phyloP scores from a whole-genome alignment of 2,329 filamentous ascomycete genomes.

The Neonectria punicea region DNA sequence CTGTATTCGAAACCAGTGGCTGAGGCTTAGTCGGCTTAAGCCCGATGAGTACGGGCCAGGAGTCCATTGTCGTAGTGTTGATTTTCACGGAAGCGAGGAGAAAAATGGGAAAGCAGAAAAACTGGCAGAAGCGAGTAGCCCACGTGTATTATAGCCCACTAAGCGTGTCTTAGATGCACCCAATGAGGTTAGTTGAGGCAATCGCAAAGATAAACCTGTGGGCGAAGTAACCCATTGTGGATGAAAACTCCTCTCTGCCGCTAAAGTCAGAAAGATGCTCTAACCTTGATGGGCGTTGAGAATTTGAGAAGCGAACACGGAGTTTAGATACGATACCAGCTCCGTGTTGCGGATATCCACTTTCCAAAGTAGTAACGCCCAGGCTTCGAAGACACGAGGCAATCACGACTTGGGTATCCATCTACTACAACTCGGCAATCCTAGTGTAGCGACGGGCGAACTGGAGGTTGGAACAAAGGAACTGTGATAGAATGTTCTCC shows the following conservation, averaged over 20 bases:
- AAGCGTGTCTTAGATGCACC: conserved; percentile 30
- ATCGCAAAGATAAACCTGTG: conserved; percentile 20
- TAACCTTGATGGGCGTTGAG: background rate
- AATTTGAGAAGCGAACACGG: background rate
- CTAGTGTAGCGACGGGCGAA: too few species aligned
- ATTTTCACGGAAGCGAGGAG: background rate
- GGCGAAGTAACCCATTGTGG: conserved; percentile 38
- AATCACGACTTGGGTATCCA: too few species aligned
- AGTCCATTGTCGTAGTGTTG: conserved; percentile 28
- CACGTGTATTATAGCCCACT: conserved; percentile 13
- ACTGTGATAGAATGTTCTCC: too few species aligned
- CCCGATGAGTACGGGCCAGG: conserved; percentile 26
- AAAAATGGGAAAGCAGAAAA: conserved; percentile 14
- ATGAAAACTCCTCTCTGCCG: conserved; percentile 11
- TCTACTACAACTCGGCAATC: too few species aligned
- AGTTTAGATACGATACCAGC: background rate
- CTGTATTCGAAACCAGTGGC: conserved; percentile 23
- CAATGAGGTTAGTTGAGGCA: conserved; percentile 36
- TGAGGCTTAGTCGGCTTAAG: conserved; percentile 24
- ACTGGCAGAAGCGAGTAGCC: conserved; percentile 22
- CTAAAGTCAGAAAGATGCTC: background rate
- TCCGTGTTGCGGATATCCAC: background rate
- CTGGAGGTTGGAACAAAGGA: too few species aligned
- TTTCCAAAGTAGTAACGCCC: too few species aligned
- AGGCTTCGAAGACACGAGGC: too few species aligned